Evolutionary conservation across 768 basidiomycete species (phyloP), one percentile per base, ranked within the genome.

Genomic region (Xerocomus spinulosus): DNA sequence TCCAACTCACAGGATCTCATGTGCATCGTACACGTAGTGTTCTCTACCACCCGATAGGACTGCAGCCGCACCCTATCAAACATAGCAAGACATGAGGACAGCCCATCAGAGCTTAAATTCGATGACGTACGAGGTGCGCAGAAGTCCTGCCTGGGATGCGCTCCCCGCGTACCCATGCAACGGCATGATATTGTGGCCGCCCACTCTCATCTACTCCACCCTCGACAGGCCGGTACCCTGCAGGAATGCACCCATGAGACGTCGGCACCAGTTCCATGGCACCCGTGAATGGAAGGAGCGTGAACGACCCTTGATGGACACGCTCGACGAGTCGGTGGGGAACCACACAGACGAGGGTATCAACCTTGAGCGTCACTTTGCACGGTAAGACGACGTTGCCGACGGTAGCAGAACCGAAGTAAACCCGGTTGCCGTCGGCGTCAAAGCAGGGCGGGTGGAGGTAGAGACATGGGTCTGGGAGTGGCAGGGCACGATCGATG

Each of bases 371-470:
- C 10, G 42, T 44, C 42, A 48, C 42, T n/a, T 43, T 48, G 41
- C 50, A 48, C 2, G 50, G 50, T 18, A 48, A 46, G n/a, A 48
- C 32, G 14, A 5, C 30, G 36, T 34, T 18, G 2, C 9, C 29
- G 8, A 44, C 17, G 15, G 14, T 36, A 14, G 34, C 44, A 14
- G 44, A 37, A 9, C 24, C 37, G 34, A 51, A 51, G 32, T 34
- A 48, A 29, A 43, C 21, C 7, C 44, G 30, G 9, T 48, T 40
- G 21, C 48, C 12, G 10, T 51, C 32, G 7, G 30, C 25, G 26
- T 51, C 50, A 14, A 38, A 48, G 20, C 46, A 51, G 32, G 50
- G 42, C 8, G 50, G 50, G 25, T 47, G 45, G 35, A 48, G 41
- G 25, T 42, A 51, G n/a, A 25, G 46, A 34, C 4, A 14, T 4